Base-by-base conservation (phyloP, 352 stramenopile genomes). In the Phytophthora pseudosyringae region DNA sequence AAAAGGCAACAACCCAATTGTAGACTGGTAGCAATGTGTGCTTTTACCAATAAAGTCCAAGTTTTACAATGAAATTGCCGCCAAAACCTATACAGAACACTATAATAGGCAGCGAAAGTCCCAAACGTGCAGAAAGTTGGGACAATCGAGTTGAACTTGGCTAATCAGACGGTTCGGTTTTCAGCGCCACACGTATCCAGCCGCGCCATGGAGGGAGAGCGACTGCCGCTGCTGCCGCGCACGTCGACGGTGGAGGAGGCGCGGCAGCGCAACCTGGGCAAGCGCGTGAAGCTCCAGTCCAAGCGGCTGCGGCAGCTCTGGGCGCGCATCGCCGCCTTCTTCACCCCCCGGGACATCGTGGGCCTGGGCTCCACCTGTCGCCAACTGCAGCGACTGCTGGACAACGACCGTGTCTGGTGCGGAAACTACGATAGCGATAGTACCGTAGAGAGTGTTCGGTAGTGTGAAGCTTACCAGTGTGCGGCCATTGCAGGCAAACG, bases 221-320 rank as follows among this genome's bases (percentile, higher is more conserved):
- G 51, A 25, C 38, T 57, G 7, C 54, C 70, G 25, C 43, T 80
- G 41, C 68, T 73, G 36, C 50, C 59, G 32, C 66, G 57, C 41
- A 49, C 73, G 45, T 75, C 67, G 18, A 76, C 65, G 55, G 58
- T 73, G 33, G 71, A 71, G 45, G 64, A 84, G 53, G 76, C 74
- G 51, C 69, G 64, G 28, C 41, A 44, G 45, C 77, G 77, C 15
- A 88, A 88, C 54, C 59, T 66, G 11, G 35, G 50, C 47, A 86
- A 85, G 67, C 79, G 79, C 53, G 67, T 88, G 35, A 86, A 86
- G 66, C 41, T 88, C 26, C 58, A 80, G 28, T 88, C 79, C 26
- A 88, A 88, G 71, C 72, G 79, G 16, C 50, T 88, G 62, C 76
- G 79, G 46, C 64, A 74, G 47, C 33, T 80, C 32, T 88, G 76